Evolutionary conservation across 2,329 filamentous ascomycete species (phyloP).

Genomic region (Colletotrichum phormii): DNA sequence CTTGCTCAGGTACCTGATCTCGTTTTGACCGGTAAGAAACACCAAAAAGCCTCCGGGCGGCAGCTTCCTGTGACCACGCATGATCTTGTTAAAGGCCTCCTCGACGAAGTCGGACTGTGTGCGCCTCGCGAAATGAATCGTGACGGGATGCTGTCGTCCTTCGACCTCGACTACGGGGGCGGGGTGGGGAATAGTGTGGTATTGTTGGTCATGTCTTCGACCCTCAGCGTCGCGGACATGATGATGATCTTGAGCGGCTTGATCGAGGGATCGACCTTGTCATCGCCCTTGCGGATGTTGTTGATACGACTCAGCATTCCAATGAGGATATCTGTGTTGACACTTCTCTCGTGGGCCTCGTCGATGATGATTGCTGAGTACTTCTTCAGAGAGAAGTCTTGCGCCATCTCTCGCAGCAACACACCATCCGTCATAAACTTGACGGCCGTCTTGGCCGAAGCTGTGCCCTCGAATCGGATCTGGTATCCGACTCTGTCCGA

Average conservation of each 20-base stretch:
- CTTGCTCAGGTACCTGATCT: slow-evolving; percentile 88
- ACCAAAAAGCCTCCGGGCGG: slow-evolving; percentile 92
- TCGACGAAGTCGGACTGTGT: slow-evolving; percentile 91
- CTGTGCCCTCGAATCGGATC: slow-evolving; percentile 92
- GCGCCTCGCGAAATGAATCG: slow-evolving; percentile 85
- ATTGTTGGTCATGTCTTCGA: slow-evolving; percentile 92
- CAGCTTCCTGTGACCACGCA: slow-evolving; percentile 87
- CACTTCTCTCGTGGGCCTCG: slow-evolving; percentile 95
- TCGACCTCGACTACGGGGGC: slow-evolving; percentile 91
- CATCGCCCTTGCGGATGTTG: slow-evolving; percentile 81
- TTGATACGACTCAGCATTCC: slow-evolving; percentile 96
- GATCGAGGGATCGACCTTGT: slow-evolving; percentile 75
- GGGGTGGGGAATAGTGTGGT: slow-evolving; percentile 79
- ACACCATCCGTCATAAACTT: slow-evolving; percentile 99
- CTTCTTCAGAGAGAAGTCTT: slow-evolving; percentile 87
- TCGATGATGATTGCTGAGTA: slow-evolving; percentile 97
- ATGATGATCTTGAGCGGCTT: slow-evolving; percentile 92
- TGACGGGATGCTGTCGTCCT: slow-evolving; percentile 91
- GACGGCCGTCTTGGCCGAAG: slow-evolving; percentile 83
- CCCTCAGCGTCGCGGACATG: slow-evolving; percentile 95
- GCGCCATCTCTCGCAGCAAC: slow-evolving; percentile 87
- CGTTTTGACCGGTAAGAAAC: slow-evolving; percentile 93
- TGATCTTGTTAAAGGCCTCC: slow-evolving; percentile 89
- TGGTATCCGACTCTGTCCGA: slow-evolving; percentile 88
- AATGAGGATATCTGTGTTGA: slow-evolving; percentile 98